phyloP scores from a whole-genome alignment of 805 yeast species.

The Cyberlindnera xishuangbannaensis region DNA sequence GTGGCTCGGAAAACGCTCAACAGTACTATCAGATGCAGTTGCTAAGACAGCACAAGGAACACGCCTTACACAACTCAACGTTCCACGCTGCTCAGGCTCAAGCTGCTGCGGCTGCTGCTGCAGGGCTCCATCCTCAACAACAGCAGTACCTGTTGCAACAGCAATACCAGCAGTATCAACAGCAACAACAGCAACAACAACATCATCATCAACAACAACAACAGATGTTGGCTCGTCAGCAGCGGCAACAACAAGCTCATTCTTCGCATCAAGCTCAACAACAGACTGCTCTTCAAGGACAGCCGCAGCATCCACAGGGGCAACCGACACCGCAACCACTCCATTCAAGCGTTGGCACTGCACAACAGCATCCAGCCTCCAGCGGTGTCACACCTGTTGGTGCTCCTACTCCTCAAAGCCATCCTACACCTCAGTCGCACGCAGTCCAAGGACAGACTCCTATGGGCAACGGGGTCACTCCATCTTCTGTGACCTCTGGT shows the following conservation, averaged over 20 bases:
- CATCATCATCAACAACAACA: conserved; percentile 3
- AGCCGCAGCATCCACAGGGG: conserved; percentile 4
- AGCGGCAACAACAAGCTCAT: too few relatives aligned
- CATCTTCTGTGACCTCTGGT: too few relatives aligned
- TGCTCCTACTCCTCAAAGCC: neutral
- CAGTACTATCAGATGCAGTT: conserved; percentile 65
- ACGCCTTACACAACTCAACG: conserved; percentile 39
- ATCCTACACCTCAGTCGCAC: conserved; percentile 17
- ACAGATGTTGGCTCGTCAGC: too few relatives aligned
- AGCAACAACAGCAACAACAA: conserved; percentile 9
- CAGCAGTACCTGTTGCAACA: conserved; percentile 4
- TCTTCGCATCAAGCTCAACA: too few relatives aligned
- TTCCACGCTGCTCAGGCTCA: conserved; percentile 35
- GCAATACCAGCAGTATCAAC: conserved; percentile 6
- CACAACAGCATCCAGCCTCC: too few relatives aligned
- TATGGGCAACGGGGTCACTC: too few relatives aligned
- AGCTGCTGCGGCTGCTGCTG: conserved; percentile 8
- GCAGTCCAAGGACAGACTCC: too few relatives aligned
- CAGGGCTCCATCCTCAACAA: conserved; percentile 5
- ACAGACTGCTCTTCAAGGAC: too few relatives aligned
- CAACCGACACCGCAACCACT: neutral
- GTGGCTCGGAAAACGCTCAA: conserved; percentile 56
- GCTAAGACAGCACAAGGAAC: conserved; percentile 55
- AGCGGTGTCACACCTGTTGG: too few relatives aligned
- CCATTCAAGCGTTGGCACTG: too few relatives aligned